phyloP scores from a whole-genome alignment of 1,139 yeast genomes.

The Chernovozyma sophiae-reginae region DNA sequence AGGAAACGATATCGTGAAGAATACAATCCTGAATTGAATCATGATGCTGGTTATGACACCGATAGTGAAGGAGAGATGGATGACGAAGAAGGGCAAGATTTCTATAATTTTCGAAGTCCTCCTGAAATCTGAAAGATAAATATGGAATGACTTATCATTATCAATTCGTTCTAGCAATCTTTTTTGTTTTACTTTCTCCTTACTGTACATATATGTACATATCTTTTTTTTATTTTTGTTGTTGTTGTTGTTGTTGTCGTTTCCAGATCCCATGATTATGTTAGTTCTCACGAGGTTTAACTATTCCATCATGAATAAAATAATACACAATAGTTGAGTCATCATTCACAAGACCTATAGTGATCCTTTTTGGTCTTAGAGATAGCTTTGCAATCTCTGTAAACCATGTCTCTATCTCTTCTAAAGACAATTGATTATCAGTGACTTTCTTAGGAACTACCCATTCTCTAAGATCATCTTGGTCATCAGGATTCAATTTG shows the following conservation, averaged over 20 bases:
- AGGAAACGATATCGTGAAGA: constrained; percentile 5
- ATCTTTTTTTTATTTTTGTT: too few relatives aligned
- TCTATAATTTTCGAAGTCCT: constrained; percentile 6
- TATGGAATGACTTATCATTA: too few relatives aligned
- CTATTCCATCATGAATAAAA: constrained; percentile 57
- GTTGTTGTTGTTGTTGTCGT: too few relatives aligned
- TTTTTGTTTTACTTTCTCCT: too few relatives aligned
- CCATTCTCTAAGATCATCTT: constrained; percentile 27
- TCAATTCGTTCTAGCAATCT: too few relatives aligned
- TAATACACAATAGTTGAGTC: constrained; percentile 71
- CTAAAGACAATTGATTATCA: constrained; percentile 14
- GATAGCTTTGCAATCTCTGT: constrained; percentile 13
- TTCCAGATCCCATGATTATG: too few relatives aligned
- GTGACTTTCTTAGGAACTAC: constrained; percentile 24
- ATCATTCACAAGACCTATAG: constrained; percentile 54
- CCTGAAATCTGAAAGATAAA: too few relatives aligned
- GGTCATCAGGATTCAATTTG: constrained; percentile 22
- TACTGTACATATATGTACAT: too few relatives aligned
- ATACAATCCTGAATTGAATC: constrained; percentile 6
- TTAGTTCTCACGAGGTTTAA: constrained; percentile 53
- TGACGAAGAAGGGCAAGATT: constrained; percentile 2
- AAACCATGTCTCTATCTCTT: constrained; percentile 33
- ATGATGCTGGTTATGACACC: constrained; percentile 6
- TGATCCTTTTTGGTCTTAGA: constrained; percentile 31
- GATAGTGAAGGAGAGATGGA: constrained; percentile 7